Conservation (phyloP, 75 land plant genomes). For the Pinus albicaulis region DNA sequence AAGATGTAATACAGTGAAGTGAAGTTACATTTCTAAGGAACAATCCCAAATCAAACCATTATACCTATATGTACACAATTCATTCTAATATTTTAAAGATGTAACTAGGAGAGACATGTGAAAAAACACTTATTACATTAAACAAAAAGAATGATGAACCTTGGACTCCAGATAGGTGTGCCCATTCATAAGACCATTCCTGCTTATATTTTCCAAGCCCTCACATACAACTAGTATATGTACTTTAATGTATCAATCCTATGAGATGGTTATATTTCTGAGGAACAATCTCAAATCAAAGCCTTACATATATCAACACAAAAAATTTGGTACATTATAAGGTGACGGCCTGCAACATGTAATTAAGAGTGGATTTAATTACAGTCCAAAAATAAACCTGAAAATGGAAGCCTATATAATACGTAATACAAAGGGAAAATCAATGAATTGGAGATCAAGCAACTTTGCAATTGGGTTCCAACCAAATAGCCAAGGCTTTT, state of each 20-base stretch:
- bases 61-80: too few relatives aligned
- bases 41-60: too few relatives aligned
- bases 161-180: background rate
- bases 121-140: background rate
- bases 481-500: constrained; percentile 46
- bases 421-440: background rate
- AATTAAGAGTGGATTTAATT: constrained; percentile 9
- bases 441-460: constrained; percentile 13
- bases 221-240: background rate
- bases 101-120: too few relatives aligned
- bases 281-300: background rate
- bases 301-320: background rate
- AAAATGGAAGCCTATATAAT: background rate
- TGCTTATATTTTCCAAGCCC: background rate
- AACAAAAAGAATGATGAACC: constrained; percentile 2
- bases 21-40: too few relatives aligned
- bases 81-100: too few relatives aligned
- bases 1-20: too few relatives aligned
- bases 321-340: background rate
- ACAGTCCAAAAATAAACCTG: constrained; percentile 2
- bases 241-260: background rate
- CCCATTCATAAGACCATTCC: background rate
- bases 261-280: background rate
- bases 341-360: background rate
- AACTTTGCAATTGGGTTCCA: constrained; percentile 45